Evolutionary conservation across 1,284 basidiomycete species (phyloP).

Genomic region (Leccinum pachyderme): DNA sequence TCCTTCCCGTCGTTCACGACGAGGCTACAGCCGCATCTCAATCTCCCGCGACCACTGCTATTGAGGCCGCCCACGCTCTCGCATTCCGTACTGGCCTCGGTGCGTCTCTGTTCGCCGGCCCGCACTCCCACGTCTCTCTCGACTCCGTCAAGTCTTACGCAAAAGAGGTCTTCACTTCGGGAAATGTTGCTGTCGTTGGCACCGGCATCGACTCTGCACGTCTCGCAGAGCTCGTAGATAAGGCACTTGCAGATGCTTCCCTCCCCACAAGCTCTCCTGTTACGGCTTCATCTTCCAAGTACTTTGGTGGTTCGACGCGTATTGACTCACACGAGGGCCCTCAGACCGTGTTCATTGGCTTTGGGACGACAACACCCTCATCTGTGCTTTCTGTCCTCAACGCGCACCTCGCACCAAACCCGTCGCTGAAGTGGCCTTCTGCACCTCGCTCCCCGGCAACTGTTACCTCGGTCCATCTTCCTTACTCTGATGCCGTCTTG

Average conservation of each 20-base stretch:
- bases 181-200: conserved; percentile 83
- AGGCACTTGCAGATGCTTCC: conserved; percentile 55
- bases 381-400: conserved; percentile 76
- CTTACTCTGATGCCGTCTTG: conserved; percentile 88
- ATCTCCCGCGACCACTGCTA: conserved; percentile 62
- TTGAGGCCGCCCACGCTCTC: conserved; percentile 83
- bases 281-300: conserved; percentile 48
- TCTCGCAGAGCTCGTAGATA: conserved; percentile 71
- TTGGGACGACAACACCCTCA: conserved; percentile 64
- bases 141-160: conserved; percentile 76
- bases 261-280: conserved; percentile 42
- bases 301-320: conserved; percentile 86
- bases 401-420: conserved; percentile 69
- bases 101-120: conserved; percentile 78
- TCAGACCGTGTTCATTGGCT: conserved; percentile 83
- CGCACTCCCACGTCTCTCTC: conserved; percentile 63
- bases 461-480: conserved; percentile 73
- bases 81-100: conserved; percentile 93
- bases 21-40: conserved; percentile 66
- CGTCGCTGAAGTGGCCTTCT: conserved; percentile 83
- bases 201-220: conserved; percentile 77
- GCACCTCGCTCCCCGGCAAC: conserved; percentile 51
- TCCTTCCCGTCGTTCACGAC: conserved; percentile 70
- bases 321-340: conserved; percentile 57
- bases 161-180: conserved; percentile 66